Evolutionary conservation across 805 yeast species (phyloP).

Genomic region (Ogataea allantospora): DNA sequence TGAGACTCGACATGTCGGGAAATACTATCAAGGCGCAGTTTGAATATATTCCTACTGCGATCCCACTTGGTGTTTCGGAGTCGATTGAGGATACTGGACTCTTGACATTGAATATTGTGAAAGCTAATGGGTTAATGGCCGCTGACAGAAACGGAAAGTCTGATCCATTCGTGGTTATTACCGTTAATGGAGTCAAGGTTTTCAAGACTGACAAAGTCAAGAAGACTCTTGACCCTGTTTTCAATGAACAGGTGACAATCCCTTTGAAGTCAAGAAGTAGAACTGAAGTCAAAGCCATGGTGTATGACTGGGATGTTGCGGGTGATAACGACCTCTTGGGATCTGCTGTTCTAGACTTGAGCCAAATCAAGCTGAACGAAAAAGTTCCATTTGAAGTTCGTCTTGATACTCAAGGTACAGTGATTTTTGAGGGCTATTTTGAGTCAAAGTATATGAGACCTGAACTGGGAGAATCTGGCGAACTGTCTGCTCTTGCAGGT

Average conservation of each 20-base stretch:
- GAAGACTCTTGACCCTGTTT: constrained; percentile 68
- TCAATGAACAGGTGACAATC: constrained; percentile 66
- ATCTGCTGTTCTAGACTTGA: constrained; percentile 46
- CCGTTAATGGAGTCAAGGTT: constrained; percentile 51
- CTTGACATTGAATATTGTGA: constrained; percentile 52
- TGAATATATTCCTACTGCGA: constrained; percentile 60
- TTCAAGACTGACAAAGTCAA: constrained; percentile 61
- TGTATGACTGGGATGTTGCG: constrained; percentile 77
- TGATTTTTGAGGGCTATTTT: constrained; percentile 55
- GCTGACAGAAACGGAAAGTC: constrained; percentile 76
- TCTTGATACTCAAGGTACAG: constrained; percentile 63
- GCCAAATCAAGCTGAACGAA: constrained; percentile 45
- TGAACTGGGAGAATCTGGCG: constrained; percentile 45
- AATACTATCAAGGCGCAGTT: constrained; percentile 45
- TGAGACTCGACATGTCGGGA: constrained; percentile 42
- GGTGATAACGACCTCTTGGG: constrained; percentile 68
- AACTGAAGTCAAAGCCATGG: constrained; percentile 45
- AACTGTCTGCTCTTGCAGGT: constrained; percentile 43
- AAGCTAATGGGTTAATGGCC: constrained; percentile 52
- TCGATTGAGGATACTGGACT: constrained; percentile 68
- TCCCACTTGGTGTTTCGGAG: constrained; percentile 54
- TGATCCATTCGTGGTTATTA: constrained; percentile 63
- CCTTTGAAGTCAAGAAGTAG: constrained; percentile 65
- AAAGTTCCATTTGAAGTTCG: constrained; percentile 43
- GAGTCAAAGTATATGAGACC: constrained; percentile 69